A percentile compares a stretch with the other conserved stretches of the same genome.
phyloP scores from a whole-genome alignment of 306 rosid genomes.

The Neltuma alba region DNA sequence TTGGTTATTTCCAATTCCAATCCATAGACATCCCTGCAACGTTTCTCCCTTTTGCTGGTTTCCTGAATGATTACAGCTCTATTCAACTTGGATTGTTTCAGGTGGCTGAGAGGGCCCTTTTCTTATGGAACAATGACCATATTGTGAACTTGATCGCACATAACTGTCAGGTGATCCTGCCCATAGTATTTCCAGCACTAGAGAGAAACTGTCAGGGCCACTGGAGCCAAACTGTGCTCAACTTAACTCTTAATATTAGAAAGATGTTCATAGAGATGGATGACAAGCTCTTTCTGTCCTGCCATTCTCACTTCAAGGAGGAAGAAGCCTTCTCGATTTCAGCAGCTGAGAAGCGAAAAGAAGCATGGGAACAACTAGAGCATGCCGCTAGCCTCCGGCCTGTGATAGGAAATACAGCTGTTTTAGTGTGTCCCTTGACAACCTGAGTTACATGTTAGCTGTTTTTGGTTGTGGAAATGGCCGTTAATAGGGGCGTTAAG shows the following conservation, averaged over 20 bases:
- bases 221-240: slow-evolving; percentile 92
- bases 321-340: slow-evolving; percentile 55
- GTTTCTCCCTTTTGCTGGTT: background rate
- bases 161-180: slow-evolving; percentile 79
- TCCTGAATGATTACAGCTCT: background rate
- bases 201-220: slow-evolving; percentile 77
- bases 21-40: slow-evolving; percentile 4
- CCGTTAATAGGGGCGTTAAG: slow-evolving; percentile 42
- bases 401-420: slow-evolving; percentile 76
- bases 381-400: slow-evolving; percentile 75
- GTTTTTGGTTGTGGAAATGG: slow-evolving; percentile 40
- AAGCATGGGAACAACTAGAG: slow-evolving; percentile 84
- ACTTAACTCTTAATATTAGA: slow-evolving; percentile 71
- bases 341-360: slow-evolving; percentile 71
- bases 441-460: slow-evolving; percentile 49
- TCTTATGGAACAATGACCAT: slow-evolving; percentile 93
- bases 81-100: slow-evolving; percentile 42
- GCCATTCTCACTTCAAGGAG: slow-evolving; percentile 67
- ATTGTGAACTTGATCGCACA: slow-evolving; percentile 79
- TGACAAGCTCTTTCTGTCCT: slow-evolving; percentile 73
- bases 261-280: slow-evolving; percentile 94
- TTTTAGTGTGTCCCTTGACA: slow-evolving; percentile 66
- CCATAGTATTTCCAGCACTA: slow-evolving; percentile 74
- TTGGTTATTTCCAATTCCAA: slow-evolving; percentile 4
- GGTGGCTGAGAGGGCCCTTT: slow-evolving; percentile 97